Conservation (phyloP, 139 green algal species). For the Chlamydomonas sphaeroides region DNA sequence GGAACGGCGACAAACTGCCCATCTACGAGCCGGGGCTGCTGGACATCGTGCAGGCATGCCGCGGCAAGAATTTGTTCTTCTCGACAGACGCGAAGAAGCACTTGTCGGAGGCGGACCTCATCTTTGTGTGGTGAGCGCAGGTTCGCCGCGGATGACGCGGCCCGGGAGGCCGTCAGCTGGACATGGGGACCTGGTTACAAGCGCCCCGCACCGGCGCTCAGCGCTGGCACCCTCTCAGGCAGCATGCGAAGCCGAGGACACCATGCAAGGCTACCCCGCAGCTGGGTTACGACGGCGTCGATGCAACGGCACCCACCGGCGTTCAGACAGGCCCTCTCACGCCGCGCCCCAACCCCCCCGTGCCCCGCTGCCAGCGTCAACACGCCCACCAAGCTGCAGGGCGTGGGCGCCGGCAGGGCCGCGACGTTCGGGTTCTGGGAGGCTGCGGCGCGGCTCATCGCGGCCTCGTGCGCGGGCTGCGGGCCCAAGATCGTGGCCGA, state of each 20-base stretch:
- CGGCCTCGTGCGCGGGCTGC: conserved; percentile 45
- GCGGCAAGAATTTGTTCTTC: conserved; percentile 95
- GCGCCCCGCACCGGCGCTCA: no score
- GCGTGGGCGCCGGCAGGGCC: conserved; percentile 94
- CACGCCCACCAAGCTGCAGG: conserved; percentile 95
- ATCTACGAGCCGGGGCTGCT: conserved; percentile 97
- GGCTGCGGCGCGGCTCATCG: conserved; percentile 91
- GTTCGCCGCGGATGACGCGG: no score
- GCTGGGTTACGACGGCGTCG: no score
- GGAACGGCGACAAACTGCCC: conserved; percentile 94
- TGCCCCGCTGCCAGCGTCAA: no score
- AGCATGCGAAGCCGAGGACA: no score
- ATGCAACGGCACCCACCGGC: no score
- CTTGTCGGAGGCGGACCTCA: conserved; percentile 90
- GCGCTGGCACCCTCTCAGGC: no score
- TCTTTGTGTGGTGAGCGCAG: conserved; percentile 87
- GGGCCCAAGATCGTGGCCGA: conserved; percentile 94
- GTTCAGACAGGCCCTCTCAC: no score
- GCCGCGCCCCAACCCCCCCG: no score
- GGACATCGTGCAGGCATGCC: conserved; percentile 82
- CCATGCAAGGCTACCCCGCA: no score
- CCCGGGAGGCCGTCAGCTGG: no score
- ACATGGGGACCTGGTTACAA: no score
- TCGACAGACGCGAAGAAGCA: conserved; percentile 90
- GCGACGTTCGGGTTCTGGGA: conserved; percentile 99